Conservation (phyloP, 148 eudicot genomes). For the Chenopodium formosanum region DNA sequence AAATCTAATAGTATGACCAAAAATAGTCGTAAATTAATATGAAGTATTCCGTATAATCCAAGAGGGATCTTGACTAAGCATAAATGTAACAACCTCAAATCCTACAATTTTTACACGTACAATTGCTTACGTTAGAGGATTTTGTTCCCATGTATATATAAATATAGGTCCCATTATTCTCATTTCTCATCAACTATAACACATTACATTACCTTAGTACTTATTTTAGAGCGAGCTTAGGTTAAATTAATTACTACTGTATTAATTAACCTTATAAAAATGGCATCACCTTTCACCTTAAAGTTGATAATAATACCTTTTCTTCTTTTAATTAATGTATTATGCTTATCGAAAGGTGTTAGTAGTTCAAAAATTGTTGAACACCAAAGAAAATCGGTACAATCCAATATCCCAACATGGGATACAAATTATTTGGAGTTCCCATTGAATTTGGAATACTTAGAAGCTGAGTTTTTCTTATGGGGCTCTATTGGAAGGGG, state of each 20-base stretch:
- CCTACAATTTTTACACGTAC: slow-evolving; percentile 1
- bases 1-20: slow-evolving; percentile 1
- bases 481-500: slow-evolving; percentile 68
- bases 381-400: too few relatives aligned
- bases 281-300: slow-evolving; percentile 2
- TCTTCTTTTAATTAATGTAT: slow-evolving; percentile 10
- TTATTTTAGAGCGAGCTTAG: neutral
- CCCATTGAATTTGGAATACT: slow-evolving; percentile 75
- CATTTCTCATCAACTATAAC: neutral
- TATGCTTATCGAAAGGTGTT: neutral
- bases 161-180: neutral
- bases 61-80: slow-evolving; percentile 13
- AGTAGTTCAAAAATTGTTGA: neutral
- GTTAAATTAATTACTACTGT: neutral
- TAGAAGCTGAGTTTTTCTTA: slow-evolving; percentile 83
- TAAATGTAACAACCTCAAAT: neutral
- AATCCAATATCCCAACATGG: slow-evolving; percentile 22
- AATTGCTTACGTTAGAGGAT: neutral
- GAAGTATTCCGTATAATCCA: too few relatives aligned
- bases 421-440: slow-evolving; percentile 69
- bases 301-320: slow-evolving; percentile 2
- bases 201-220: neutral
- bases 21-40: neutral
- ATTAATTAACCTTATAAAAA: neutral
- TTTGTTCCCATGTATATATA: slow-evolving; percentile 2